Conservation (phyloP, 192 early-diverging fungal genomes). For the Podila clonocystis region DNA sequence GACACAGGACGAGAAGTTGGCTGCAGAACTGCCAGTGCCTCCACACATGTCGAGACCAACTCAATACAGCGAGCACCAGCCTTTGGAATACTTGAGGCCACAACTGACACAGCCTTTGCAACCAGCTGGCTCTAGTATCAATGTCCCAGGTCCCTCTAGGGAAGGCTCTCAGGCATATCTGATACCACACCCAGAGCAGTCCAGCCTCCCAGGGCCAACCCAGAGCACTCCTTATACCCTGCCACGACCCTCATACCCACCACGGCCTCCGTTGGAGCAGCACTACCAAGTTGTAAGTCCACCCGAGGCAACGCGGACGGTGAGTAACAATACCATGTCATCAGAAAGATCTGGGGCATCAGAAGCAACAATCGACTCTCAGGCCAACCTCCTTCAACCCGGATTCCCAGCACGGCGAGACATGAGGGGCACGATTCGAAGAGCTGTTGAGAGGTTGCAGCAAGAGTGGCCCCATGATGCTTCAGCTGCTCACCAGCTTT, state of each 20-base stretch:
- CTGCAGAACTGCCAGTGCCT: too few relatives aligned
- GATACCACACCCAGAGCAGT: not conserved
- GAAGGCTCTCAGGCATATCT: not conserved
- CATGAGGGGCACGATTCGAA: conserved; percentile 40
- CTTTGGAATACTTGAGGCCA: not conserved
- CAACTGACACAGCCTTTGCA: not conserved
- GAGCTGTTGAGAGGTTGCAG: conserved; percentile 38
- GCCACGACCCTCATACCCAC: conserved; percentile 10
- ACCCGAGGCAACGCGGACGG: not conserved
- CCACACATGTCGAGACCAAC: too few relatives aligned
- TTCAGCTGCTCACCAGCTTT: not conserved
- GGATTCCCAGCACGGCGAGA: conserved; percentile 21
- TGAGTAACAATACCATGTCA: not conserved
- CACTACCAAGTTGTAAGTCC: conserved; percentile 2
- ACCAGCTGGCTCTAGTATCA: not conserved
- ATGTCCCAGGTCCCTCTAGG: too few relatives aligned
- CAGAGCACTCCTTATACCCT: not conserved
- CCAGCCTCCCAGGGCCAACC: not conserved
- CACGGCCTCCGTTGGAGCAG: conserved; percentile 11
- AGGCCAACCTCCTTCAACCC: not conserved
- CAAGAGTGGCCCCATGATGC: conserved; percentile 42
- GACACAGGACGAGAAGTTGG: not conserved
- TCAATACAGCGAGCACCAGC: too few relatives aligned
- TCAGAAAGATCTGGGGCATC: not conserved
- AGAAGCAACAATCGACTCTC: not conserved